phyloP scores from a whole-genome alignment of 2,329 filamentous ascomycete genomes.

The Zasmidium cellare region DNA sequence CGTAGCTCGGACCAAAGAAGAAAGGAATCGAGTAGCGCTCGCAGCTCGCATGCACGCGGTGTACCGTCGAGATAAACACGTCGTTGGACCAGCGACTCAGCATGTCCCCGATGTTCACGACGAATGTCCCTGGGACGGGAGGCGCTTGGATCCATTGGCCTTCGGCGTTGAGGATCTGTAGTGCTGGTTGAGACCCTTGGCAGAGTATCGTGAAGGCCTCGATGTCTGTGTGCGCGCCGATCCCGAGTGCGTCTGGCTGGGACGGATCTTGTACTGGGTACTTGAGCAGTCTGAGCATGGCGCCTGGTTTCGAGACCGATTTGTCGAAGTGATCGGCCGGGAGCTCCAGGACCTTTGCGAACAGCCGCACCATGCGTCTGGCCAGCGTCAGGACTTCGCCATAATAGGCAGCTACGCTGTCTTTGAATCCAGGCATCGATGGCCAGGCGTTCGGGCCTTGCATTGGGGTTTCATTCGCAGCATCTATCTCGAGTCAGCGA shows the following conservation, averaged over 20 bases:
- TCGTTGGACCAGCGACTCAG: constrained; percentile 50
- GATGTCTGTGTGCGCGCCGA: constrained; percentile 38
- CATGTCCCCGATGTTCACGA: constrained; percentile 55
- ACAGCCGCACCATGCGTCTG: constrained; percentile 40
- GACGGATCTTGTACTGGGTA: constrained; percentile 34
- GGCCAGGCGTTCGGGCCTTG: constrained; percentile 25
- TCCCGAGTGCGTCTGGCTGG: constrained; percentile 32
- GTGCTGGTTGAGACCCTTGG: constrained; percentile 20
- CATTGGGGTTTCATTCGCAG: constrained; percentile 13
- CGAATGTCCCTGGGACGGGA: constrained; percentile 46
- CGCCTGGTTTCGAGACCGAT: constrained; percentile 39
- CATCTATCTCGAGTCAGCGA: constrained; percentile 4
- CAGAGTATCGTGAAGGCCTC: constrained; percentile 28
- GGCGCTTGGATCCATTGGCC: constrained; percentile 46
- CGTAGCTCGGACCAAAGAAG: constrained; percentile 47
- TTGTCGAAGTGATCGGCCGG: constrained; percentile 40
- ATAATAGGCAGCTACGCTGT: constrained; percentile 38
- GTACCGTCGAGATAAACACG: constrained; percentile 45
- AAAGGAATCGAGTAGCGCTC: constrained; percentile 50
- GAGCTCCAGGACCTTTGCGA: constrained; percentile 39
- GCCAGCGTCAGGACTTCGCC: constrained; percentile 37
- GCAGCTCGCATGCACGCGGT: constrained; percentile 48
- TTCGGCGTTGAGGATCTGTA: constrained; percentile 35
- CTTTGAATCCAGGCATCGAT: constrained; percentile 36
- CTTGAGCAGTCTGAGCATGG: constrained; percentile 41